phyloP scores from a whole-genome alignment of 2,329 filamentous ascomycete species.

The Sporothrix luriei region DNA sequence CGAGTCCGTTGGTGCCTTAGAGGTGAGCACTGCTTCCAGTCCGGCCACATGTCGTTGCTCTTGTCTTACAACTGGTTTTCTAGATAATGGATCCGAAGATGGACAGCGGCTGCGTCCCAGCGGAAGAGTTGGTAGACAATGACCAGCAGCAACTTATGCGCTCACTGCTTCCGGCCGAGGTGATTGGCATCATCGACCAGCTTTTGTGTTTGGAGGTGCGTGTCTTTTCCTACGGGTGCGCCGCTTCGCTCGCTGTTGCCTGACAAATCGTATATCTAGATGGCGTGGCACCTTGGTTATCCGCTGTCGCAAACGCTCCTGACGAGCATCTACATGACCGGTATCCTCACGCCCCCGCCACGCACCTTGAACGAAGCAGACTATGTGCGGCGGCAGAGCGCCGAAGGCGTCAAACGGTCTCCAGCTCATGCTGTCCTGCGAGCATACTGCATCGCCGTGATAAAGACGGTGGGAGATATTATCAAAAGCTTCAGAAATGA shows the following conservation, averaged over 20 bases:
- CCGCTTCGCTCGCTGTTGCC: no score
- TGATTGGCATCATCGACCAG: slow-evolving; percentile 93
- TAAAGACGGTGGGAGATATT: slow-evolving; percentile 81
- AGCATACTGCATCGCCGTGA: slow-evolving; percentile 80
- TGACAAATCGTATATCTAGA: slow-evolving; percentile 53
- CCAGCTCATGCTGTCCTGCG: slow-evolving; percentile 63
- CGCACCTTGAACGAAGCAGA: slow-evolving; percentile 64
- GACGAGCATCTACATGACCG: slow-evolving; percentile 88
- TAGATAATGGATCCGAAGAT: slow-evolving; percentile 99
- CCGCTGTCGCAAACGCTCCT: slow-evolving; percentile 93
- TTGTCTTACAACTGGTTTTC: background rate
- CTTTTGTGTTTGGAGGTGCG: slow-evolving; percentile 82
- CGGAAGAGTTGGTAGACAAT: slow-evolving; percentile 80
- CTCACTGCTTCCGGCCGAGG: slow-evolving; percentile 71
- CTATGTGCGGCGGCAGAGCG: slow-evolving; percentile 55
- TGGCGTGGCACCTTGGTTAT: slow-evolving; percentile 97
- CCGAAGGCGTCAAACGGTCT: slow-evolving; percentile 44
- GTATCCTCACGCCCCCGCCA: slow-evolving; percentile 72
- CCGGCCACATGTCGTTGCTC: background rate
- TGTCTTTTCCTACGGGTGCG: background rate
- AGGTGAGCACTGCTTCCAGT: slow-evolving; percentile 52
- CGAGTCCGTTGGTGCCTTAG: slow-evolving; percentile 85
- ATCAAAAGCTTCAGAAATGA: slow-evolving; percentile 77
- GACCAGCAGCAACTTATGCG: slow-evolving; percentile 72
- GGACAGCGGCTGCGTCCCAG: slow-evolving; percentile 85